Evolutionary conservation across 1,284 basidiomycete species (phyloP).

Genomic region (Heterobasidion irregulare): DNA sequence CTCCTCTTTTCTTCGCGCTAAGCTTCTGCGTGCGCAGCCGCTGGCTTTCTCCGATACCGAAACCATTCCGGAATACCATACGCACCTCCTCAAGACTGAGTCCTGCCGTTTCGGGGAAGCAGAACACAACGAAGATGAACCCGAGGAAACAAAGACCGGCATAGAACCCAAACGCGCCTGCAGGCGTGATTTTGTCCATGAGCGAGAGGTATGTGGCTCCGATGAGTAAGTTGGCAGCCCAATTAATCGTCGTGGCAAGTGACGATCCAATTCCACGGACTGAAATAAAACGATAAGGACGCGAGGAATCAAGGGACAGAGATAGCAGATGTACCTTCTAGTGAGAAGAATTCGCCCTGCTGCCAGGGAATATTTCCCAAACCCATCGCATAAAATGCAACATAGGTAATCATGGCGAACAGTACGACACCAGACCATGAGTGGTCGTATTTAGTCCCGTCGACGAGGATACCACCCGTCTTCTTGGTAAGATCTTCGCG

Average conservation of each 20-base stretch:
- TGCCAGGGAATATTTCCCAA: constrained; percentile 82
- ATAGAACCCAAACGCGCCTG: constrained; percentile 78
- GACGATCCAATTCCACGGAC: constrained; percentile 79
- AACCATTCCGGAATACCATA: constrained; percentile 48
- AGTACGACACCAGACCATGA: constrained; percentile 67
- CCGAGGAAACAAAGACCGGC: constrained; percentile 67
- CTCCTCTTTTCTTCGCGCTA: neutral
- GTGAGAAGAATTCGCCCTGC: constrained; percentile 75
- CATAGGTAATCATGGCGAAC: constrained; percentile 74
- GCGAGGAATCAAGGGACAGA: neutral
- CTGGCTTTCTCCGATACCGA: constrained; percentile 49
- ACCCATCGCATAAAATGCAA: constrained; percentile 76
- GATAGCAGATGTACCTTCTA: constrained; percentile 42
- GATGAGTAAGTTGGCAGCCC: constrained; percentile 76
- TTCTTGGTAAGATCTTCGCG: constrained; percentile 52
- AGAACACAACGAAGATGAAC: constrained; percentile 59
- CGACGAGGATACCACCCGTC: constrained; percentile 59
- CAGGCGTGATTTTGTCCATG: constrained; percentile 68
- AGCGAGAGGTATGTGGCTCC: constrained; percentile 74
- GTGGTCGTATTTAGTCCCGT: constrained; percentile 55
- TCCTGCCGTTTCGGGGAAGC: constrained; percentile 74
- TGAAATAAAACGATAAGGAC: constrained; percentile 1
- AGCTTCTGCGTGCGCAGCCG: constrained; percentile 27
- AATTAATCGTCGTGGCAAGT: constrained; percentile 75
- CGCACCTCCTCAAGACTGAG: constrained; percentile 72